phyloP scores from a whole-genome alignment of 1,284 basidiomycete genomes.

The Trametes versicolor region DNA sequence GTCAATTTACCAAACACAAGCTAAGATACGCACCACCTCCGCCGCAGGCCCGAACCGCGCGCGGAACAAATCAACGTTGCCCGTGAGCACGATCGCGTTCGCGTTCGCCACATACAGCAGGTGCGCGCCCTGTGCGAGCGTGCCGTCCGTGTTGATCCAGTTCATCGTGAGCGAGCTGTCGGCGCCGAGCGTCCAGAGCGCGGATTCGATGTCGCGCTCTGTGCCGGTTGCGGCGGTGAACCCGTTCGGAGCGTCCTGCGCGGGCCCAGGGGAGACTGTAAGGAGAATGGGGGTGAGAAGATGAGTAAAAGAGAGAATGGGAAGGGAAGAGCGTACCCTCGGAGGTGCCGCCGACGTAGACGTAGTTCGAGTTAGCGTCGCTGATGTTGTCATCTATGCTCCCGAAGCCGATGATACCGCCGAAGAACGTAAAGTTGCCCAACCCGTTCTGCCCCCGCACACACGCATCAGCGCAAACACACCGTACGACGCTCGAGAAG shows the following conservation, averaged over 20 bases:
- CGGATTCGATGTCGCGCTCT: slow-evolving; percentile 31
- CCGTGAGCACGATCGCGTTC: slow-evolving; percentile 14
- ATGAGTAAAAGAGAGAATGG: neutral
- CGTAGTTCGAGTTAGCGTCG: slow-evolving; percentile 31
- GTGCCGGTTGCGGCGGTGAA: slow-evolving; percentile 31
- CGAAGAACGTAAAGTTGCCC: slow-evolving; percentile 29
- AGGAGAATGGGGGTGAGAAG: neutral
- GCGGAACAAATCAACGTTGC: slow-evolving; percentile 6
- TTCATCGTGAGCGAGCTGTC: slow-evolving; percentile 21
- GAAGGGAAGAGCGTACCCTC: neutral
- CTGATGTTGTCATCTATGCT: slow-evolving; percentile 20
- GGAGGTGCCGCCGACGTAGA: slow-evolving; percentile 27
- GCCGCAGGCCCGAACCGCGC: neutral
- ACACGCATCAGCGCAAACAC: neutral
- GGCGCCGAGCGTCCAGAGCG: slow-evolving; percentile 34
- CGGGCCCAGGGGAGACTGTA: slow-evolving; percentile 28
- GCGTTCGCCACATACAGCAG: slow-evolving; percentile 3
- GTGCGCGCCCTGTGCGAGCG: neutral
- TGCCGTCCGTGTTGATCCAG: slow-evolving; percentile 37
- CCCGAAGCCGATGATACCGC: slow-evolving; percentile 31
- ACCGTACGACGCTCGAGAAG: neutral
- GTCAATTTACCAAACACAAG: neutral
- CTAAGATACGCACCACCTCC: neutral
- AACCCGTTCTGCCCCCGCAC: slow-evolving; percentile 27
- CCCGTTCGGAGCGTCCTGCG: slow-evolving; percentile 27